Base-by-base conservation (phyloP, 495 filamentous ascomycete species). In the Terfezia claveryi region DNA sequence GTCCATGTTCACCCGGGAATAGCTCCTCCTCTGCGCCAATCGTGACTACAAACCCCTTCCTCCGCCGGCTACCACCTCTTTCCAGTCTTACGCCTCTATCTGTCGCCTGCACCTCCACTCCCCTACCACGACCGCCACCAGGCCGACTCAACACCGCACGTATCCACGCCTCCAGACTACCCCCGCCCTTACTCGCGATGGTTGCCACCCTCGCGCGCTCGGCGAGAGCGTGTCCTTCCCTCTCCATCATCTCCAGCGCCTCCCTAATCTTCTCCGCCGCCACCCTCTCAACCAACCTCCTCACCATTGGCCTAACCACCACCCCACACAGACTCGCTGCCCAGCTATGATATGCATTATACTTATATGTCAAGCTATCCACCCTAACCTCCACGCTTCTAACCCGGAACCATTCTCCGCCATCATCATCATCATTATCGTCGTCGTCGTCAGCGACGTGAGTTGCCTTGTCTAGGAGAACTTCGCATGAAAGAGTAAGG, bases 291-390 rank as follows among this genome's bases (percentile, higher is more conserved):
- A 65, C 23, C 4, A 65, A 20, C 10, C 50, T 52, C 51, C 57
- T 55, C 8, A 65, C 51, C 52, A 55, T 54, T 8, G 62, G 62
- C 10, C 58, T 57, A 6, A 65, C 55, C 0, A 65, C 23, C 0
- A 62, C 62, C 0, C 56, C 55, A n/a, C 62, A 23, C 0, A 65
- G 51, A 17, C 44, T 46, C 2, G 62, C 62, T 10, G 62, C 62
- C 62, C 62, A 65, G 2, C 62, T 57, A 37, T 65, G 62, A 17
- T 65, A 62, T 10, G 62, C 62, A 27, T 64, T 55, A 20, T 65
- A 65, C 27, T 62, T 65, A 50, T 65, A 65, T n/a, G 49, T 46
- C 32, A 65, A 62, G 10, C 51, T 59, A 12, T 64, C 59, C 46
- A 65, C 62, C 9, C 37, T 62, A 4, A 64, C 62, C 2, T 59